A percentile compares a stretch with the other conserved stretches of the same genome.
Evolutionary conservation across 257 asterid species (phyloP).

Genomic region (Solanum sejunctum): DNA sequence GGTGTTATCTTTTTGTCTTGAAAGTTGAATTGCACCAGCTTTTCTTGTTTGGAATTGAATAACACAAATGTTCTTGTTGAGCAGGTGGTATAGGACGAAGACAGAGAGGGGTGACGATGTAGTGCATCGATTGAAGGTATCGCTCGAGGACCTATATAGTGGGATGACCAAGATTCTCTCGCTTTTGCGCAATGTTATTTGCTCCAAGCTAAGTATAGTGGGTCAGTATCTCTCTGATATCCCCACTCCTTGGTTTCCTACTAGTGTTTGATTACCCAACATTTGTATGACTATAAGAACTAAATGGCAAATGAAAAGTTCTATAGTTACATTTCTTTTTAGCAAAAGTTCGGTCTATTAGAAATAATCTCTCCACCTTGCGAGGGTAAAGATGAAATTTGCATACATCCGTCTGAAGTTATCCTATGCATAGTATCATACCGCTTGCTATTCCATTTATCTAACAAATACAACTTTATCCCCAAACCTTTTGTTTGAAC

Average conservation of each 20-base stretch:
- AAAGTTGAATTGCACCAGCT: neutral
- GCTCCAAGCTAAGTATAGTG: slow-evolving; percentile 38
- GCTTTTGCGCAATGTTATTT: slow-evolving; percentile 43
- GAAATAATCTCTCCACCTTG: no score
- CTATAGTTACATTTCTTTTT: no score
- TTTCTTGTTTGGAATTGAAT: neutral
- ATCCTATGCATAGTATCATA: no score
- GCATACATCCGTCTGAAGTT: no score
- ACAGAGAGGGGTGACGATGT: slow-evolving; percentile 59
- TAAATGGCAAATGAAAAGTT: no score
- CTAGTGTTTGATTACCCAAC: no score
- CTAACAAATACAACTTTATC: no score
- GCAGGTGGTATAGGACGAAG: slow-evolving; percentile 58
- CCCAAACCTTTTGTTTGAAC: neutral
- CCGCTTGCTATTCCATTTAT: no score
- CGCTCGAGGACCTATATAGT: slow-evolving; percentile 44
- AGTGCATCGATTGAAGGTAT: slow-evolving; percentile 53
- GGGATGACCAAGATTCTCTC: slow-evolving; percentile 60
- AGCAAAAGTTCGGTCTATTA: no score
- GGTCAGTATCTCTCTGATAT: slow-evolving; percentile 17
- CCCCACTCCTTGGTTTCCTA: neutral
- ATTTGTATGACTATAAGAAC: no score
- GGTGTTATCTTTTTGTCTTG: neutral
- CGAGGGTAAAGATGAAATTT: no score
- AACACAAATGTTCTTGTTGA: neutral